Evolutionary conservation across 495 filamentous ascomycete genomes (phyloP).

Genomic region (Penicillium pulvis): DNA sequence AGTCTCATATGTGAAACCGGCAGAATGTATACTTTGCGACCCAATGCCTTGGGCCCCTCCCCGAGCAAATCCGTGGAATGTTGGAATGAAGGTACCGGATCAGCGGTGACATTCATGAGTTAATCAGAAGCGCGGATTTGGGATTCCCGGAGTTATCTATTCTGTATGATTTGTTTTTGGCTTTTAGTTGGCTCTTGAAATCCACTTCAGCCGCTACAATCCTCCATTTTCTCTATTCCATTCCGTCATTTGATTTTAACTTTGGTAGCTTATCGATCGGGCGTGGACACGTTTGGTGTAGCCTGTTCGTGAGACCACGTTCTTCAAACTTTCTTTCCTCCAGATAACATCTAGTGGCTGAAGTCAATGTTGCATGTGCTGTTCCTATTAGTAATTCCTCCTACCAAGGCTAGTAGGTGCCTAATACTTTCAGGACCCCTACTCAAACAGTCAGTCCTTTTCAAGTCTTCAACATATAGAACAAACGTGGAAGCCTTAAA

Average conservation of each 20-base stretch:
- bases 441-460: too few species aligned
- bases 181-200: too few species aligned
- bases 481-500: not conserved
- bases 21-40: not conserved
- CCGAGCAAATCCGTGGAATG: not conserved
- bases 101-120: not conserved
- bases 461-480: too few species aligned
- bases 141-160: too few species aligned
- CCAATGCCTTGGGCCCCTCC: not conserved
- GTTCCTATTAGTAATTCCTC: too few species aligned
- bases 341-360: not conserved
- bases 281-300: conserved; percentile 5
- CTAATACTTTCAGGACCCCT: too few species aligned
- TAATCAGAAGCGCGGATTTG: too few species aligned
- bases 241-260: not conserved
- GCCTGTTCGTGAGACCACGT: not conserved
- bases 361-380: too few species aligned
- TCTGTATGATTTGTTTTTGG: too few species aligned
- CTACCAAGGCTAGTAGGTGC: too few species aligned
- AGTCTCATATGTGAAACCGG: not conserved
- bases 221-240: too few species aligned
- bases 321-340: not conserved
- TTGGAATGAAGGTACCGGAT: conserved; percentile 1
- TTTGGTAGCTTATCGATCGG: not conserved
- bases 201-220: too few species aligned